A percentile compares a stretch with the other conserved stretches of the same genome.
Evolutionary conservation across 1,284 basidiomycete genomes (phyloP).

Genomic region (Ganoderma meredithae): DNA sequence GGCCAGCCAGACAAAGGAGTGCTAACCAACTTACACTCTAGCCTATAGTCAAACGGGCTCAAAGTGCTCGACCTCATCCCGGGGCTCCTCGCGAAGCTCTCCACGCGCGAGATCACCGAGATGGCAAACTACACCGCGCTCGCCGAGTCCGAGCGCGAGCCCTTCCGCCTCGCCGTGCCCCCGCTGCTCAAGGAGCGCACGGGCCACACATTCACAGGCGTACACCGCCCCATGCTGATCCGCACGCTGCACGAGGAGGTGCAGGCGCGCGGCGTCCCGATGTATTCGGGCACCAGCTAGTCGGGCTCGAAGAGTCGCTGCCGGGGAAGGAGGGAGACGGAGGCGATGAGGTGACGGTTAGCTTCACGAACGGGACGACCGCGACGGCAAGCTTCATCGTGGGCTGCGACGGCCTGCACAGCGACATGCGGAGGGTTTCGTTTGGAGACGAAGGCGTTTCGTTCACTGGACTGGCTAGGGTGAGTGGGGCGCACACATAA

Average conservation of each 20-base stretch:
- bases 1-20: too few relatives aligned
- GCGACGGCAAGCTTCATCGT: slow-evolving; percentile 51
- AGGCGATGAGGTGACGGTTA: slow-evolving; percentile 40
- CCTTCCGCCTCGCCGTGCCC: slow-evolving; percentile 39
- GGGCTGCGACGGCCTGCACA: slow-evolving; percentile 57
- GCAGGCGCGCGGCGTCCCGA: slow-evolving; percentile 44
- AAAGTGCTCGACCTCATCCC: slow-evolving; percentile 49
- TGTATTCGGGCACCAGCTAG: slow-evolving; percentile 49
- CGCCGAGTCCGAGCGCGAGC: slow-evolving; percentile 42
- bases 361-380: slow-evolving; percentile 46
- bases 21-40: slow-evolving; percentile 22
- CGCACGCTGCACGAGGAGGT: slow-evolving; percentile 44
- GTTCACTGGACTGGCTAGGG: slow-evolving; percentile 53
- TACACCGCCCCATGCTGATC: slow-evolving; percentile 45
- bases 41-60: slow-evolving; percentile 51
- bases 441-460: slow-evolving; percentile 48
- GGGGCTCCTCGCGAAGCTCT: slow-evolving; percentile 45
- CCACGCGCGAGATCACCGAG: slow-evolving; percentile 39
- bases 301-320: slow-evolving; percentile 41
- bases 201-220: slow-evolving; percentile 39
- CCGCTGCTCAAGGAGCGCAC: slow-evolving; percentile 31
- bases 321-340: slow-evolving; percentile 30
- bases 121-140: slow-evolving; percentile 43
- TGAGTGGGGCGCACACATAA: slow-evolving; percentile 19
- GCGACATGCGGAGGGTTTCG: slow-evolving; percentile 47